A percentile compares a stretch with the other conserved stretches of the same genome.
Evolutionary conservation across 2,329 filamentous ascomycete species (phyloP).

Genomic region (Diplodia seriata): DNA sequence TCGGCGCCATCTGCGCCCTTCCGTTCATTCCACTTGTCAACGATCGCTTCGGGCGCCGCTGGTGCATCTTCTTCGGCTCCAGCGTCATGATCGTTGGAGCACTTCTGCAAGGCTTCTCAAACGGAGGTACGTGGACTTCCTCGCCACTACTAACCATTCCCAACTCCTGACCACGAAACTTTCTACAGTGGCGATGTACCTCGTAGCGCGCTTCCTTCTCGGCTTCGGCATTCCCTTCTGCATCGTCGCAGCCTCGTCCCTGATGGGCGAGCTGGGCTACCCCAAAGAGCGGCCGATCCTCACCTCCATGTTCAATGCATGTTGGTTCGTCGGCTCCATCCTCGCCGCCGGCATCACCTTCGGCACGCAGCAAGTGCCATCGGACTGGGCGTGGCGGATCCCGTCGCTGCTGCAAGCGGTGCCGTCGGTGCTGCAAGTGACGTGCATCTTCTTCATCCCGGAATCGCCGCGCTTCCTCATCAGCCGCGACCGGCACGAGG

Average conservation of each 20-base stretch:
- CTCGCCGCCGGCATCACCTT: conserved; percentile 68
- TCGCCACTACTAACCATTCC: too few relatives aligned
- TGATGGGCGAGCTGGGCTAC: conserved; percentile 71
- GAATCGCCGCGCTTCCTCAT: conserved; percentile 72
- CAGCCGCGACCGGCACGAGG: conserved; percentile 66
- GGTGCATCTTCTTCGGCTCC: conserved; percentile 34
- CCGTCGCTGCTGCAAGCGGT: conserved; percentile 70
- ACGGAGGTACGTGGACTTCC: conserved; percentile 41
- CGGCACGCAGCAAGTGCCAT: conserved; percentile 64
- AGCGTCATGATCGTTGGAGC: conserved; percentile 31
- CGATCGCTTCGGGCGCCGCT: conserved; percentile 39
- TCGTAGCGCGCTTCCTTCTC: conserved; percentile 66
- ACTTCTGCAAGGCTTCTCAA: conserved; percentile 47
- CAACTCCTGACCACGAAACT: neutral
- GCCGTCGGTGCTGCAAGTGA: conserved; percentile 67
- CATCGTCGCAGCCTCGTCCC: conserved; percentile 68
- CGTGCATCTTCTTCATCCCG: conserved; percentile 68
- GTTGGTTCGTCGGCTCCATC: conserved; percentile 68
- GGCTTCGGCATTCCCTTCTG: conserved; percentile 72
- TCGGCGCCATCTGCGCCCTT: conserved; percentile 39
- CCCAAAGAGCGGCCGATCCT: conserved; percentile 71
- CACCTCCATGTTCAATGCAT: conserved; percentile 71
- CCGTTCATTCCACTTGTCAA: conserved; percentile 40
- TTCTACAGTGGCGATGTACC: conserved; percentile 55
- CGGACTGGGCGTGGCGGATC: conserved; percentile 71